A percentile compares a stretch with the other conserved stretches of the same genome.
These are phyloP conservation scores for Thermothielavioides terrestris DNA, from an alignment of 495 filamentous ascomycete genomes.

Conservation along the genomic window DNA sequence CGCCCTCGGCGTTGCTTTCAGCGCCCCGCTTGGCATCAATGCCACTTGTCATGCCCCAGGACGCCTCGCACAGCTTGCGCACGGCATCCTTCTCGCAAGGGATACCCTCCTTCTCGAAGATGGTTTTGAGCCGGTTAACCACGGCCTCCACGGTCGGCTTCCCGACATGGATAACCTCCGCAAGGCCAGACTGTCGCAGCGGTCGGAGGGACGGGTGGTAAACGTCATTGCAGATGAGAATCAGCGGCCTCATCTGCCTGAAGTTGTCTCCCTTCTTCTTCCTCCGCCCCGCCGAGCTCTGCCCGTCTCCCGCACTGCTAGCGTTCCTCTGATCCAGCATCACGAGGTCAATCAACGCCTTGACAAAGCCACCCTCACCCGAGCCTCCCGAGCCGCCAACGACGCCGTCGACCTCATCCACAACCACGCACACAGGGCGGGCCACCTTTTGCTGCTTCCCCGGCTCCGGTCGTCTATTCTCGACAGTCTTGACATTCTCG, in stretches of 20 bases:
- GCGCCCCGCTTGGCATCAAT: conserved; percentile 46
- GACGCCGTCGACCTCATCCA: conserved; percentile 95
- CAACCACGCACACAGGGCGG: conserved; percentile 82
- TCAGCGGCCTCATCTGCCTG: conserved; percentile 73
- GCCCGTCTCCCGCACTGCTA: too few relatives aligned
- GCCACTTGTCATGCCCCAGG: conserved; percentile 73
- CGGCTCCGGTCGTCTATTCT: conserved; percentile 47
- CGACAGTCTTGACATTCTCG: conserved; percentile 80
- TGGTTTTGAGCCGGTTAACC: conserved; percentile 65
- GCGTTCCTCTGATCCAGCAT: conserved; percentile 78
- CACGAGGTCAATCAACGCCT: conserved; percentile 85
- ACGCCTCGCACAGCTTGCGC: conserved; percentile 79
- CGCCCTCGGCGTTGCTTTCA: conserved; percentile 68
- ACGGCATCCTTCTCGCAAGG: conserved; percentile 79
- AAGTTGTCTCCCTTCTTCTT: conserved; percentile 73
- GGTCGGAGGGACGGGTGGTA: conserved; percentile 84
- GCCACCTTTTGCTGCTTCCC: conserved; percentile 63
- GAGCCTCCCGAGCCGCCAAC: conserved; percentile 63
- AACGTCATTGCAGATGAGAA: conserved; percentile 96
- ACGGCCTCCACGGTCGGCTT: conserved; percentile 82
- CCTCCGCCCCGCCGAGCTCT: conserved; percentile 10
- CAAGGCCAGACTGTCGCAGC: conserved; percentile 67
- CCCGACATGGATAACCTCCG: conserved; percentile 87
- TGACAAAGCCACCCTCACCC: conserved; percentile 81
- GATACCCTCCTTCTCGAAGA: conserved; percentile 82